These are phyloP conservation scores for Puccinia polysora DNA, from an alignment of 1,284 basidiomycete species.

Conservation along the genomic window DNA sequence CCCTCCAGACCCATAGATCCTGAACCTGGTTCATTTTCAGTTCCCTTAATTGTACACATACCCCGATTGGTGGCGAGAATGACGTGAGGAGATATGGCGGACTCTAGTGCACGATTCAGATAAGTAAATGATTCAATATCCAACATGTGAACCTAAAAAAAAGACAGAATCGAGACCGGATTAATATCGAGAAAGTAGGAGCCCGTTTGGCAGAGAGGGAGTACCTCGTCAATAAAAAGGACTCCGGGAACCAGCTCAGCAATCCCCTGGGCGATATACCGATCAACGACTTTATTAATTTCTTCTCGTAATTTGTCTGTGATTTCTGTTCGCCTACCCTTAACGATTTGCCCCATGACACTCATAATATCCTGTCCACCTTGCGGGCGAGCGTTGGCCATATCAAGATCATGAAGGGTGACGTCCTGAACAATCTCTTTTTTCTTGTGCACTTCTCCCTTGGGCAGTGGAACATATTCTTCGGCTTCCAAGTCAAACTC, in stretches of 20 bases:
- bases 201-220: no score
- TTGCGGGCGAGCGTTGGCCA: constrained; percentile 90
- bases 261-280: constrained; percentile 95
- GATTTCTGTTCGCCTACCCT: constrained; percentile 87
- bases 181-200: background rate
- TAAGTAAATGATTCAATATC: constrained; percentile 99
- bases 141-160: constrained; percentile 86
- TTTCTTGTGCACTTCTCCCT: constrained; percentile 95
- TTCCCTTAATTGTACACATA: constrained; percentile 82
- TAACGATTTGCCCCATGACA: constrained; percentile 95
- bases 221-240: constrained; percentile 95
- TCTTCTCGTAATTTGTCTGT: constrained; percentile 93
- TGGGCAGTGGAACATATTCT: constrained; percentile 94
- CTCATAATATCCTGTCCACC: constrained; percentile 97
- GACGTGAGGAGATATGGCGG: constrained; percentile 92
- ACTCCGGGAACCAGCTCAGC: constrained; percentile 97
- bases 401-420: constrained; percentile 90
- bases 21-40: constrained; percentile 57
- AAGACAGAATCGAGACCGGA: background rate
- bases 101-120: constrained; percentile 90
- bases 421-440: constrained; percentile 98
- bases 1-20: constrained; percentile 59
- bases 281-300: constrained; percentile 97
- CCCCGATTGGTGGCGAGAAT: constrained; percentile 95
- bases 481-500: constrained; percentile 97